Evolutionary conservation across 805 yeast genomes (phyloP), one percentile per base, ranked within the genome.

Genomic region (Myxozyma neotropica): DNA sequence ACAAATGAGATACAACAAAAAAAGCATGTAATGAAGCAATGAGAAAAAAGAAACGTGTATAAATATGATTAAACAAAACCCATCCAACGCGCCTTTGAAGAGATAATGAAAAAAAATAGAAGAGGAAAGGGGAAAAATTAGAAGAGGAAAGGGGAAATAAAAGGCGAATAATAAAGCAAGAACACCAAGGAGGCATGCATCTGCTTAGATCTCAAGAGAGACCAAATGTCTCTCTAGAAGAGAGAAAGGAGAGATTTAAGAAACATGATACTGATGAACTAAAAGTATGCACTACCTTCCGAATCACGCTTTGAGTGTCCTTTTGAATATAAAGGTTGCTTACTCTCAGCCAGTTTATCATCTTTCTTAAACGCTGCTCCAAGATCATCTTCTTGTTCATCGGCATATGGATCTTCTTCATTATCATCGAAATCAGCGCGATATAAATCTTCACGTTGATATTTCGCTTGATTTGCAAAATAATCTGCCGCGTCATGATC

Each of bases 221-320:
- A n/a, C n/a, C n/a, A n/a, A n/a, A n/a, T n/a, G n/a, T n/a, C n/a
- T n/a, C n/a, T n/a, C n/a, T n/a, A 29, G 10, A 7, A 29, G 33
- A 2, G n/a, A 44, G 29, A 10, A 35, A 35, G n/a, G 29, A 17
- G n/a, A 17, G 31, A 29, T 4, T n/a, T 6, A 31, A n/a, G 23
- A 35, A 33, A 29, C 17, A 2, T n/a, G n/a, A n/a, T n/a, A n/a
- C n/a, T n/a, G n/a, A n/a, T n/a, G 12, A 19, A 31, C 21, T 35
- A 49, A 38, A 49, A 38, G 31, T 49, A 49, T 1, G 36, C 19
- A 27, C 46, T 38, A 10, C 53, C 45, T n/a, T 49, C 53, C 4
- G 53, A 49, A 12, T 49, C 53, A 13, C 45, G 53, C 45, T 49
- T 49, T 23, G 44, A 38, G 24, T 49, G 52, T 4, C 52, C 52